A percentile compares a stretch with the other conserved stretches of the same genome.
Evolutionary conservation across 2,329 filamentous ascomycete genomes (phyloP).

Genomic region (Penicillium sumatraense): DNA sequence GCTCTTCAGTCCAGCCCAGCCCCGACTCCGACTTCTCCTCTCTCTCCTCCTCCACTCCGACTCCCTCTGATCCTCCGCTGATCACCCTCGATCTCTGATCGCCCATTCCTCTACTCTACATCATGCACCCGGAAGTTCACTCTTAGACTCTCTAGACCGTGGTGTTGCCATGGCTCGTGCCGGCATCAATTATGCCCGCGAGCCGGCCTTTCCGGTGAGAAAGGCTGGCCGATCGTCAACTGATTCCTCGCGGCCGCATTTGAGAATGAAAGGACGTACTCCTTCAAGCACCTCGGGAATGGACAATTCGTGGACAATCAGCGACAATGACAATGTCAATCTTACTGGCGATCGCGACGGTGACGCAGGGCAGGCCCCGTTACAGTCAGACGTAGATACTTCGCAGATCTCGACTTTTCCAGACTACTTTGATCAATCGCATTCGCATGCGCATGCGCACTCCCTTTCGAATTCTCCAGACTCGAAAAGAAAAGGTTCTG

Average conservation of each 20-base stretch:
- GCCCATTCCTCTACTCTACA: constrained; percentile 1
- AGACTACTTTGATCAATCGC: constrained; percentile 16
- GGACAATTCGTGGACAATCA: constrained; percentile 12
- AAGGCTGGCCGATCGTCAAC: constrained; percentile 15
- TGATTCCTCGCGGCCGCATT: constrained; percentile 19
- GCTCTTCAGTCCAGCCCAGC: background rate
- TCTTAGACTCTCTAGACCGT: constrained; percentile 13
- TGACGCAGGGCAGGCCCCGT: constrained; percentile 11
- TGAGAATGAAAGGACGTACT: constrained; percentile 7
- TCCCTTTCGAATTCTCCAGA: constrained; percentile 11
- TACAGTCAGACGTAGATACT: constrained; percentile 10
- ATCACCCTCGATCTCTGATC: background rate
- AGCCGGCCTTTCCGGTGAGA: constrained; percentile 17
- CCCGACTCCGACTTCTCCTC: too few relatives aligned
- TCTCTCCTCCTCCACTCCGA: too few relatives aligned
- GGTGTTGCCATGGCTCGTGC: constrained; percentile 21
- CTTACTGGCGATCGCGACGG: too few relatives aligned
- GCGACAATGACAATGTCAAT: too few relatives aligned
- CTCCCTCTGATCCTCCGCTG: background rate
- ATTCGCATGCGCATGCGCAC: too few relatives aligned
- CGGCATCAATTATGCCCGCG: constrained; percentile 17
- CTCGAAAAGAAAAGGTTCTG: constrained; percentile 5
- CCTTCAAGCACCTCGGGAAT: constrained; percentile 7
- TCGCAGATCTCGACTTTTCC: constrained; percentile 19
- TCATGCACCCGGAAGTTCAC: constrained; percentile 20